These are phyloP conservation scores for Linnemannia schmuckeri DNA, from an alignment of 192 early-diverging fungal species.

Conservation along the genomic window DNA sequence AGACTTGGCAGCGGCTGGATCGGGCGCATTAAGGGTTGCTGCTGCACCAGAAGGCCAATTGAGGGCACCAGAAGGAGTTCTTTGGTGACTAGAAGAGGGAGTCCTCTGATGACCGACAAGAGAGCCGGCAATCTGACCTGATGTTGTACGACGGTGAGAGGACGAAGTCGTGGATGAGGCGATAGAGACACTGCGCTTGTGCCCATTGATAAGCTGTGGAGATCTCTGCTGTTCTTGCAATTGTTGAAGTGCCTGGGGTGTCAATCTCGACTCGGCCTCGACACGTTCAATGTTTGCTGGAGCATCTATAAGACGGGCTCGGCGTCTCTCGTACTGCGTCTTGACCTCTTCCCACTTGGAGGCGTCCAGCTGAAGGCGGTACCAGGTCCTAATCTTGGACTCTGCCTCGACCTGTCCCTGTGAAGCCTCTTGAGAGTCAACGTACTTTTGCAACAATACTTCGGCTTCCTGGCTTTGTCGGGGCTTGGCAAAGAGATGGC, in stretches of 20 bases:
- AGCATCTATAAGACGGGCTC: slow-evolving; percentile 31
- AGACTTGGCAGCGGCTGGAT: slow-evolving; percentile 8
- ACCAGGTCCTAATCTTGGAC: slow-evolving; percentile 34
- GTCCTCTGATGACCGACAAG: slow-evolving; percentile 25
- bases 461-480: slow-evolving; percentile 46
- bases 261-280: slow-evolving; percentile 10
- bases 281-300: slow-evolving; percentile 21
- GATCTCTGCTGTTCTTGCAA: slow-evolving; percentile 25
- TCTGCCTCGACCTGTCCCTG: neutral
- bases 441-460: slow-evolving; percentile 27
- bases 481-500: slow-evolving; percentile 34
- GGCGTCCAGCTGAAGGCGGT: slow-evolving; percentile 31
- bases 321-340: slow-evolving; percentile 28
- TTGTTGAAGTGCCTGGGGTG: slow-evolving; percentile 27
- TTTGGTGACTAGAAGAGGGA: slow-evolving; percentile 25
- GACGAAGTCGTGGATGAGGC: slow-evolving; percentile 26
- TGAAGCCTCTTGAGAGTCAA: neutral
- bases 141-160: slow-evolving; percentile 29
- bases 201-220: slow-evolving; percentile 8
- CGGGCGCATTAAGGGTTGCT: neutral
- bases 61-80: slow-evolving; percentile 19
- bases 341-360: slow-evolving; percentile 53
- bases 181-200: slow-evolving; percentile 24
- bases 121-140: neutral
- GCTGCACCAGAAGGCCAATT: slow-evolving; percentile 48